Conservation (phyloP, 164 flowering plant genomes). For the Protea cynaroides region DNA sequence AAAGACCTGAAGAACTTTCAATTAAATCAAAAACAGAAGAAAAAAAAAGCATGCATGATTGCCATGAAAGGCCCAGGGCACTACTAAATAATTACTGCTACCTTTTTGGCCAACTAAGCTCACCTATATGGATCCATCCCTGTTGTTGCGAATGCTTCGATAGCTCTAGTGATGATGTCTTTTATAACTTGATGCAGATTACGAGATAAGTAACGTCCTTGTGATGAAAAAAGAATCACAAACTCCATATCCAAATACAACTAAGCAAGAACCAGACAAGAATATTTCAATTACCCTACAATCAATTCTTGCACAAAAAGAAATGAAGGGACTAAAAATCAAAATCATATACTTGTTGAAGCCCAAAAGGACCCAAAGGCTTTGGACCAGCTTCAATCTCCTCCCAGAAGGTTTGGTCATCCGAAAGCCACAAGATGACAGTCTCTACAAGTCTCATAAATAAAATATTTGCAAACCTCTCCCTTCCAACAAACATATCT, state of each 20-base stretch:
- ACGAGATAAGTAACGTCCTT: conserved; percentile 92
- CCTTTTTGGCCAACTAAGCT: background rate
- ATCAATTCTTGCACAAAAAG: background rate
- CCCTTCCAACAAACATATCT: conserved; percentile 95
- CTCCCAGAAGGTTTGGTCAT: conserved; percentile 96
- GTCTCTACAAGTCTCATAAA: conserved; percentile 97
- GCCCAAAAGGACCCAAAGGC: conserved; percentile 79
- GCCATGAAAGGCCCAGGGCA: no score
- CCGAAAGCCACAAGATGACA: conserved; percentile 87
- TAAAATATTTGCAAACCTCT: conserved; percentile 80
- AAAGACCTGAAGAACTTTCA: no score
- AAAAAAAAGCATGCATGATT: no score
- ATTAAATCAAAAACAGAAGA: no score
- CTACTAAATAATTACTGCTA: background rate
- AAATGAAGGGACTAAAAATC: background rate
- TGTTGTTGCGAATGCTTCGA: conserved; percentile 70
- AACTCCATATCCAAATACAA: conserved; percentile 96
- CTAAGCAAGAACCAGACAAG: conserved; percentile 38
- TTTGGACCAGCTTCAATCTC: conserved; percentile 87
- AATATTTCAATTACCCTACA: conserved; percentile 1
- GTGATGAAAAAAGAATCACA: conserved; percentile 81
- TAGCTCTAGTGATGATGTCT: conserved; percentile 80
- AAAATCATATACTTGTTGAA: conserved; percentile 62
- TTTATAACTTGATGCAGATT: conserved; percentile 76
- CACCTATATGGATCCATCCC: conserved; percentile 93